Base-by-base conservation (phyloP, 257 asterid genomes). In the Galeopsis tetrahit region DNA sequence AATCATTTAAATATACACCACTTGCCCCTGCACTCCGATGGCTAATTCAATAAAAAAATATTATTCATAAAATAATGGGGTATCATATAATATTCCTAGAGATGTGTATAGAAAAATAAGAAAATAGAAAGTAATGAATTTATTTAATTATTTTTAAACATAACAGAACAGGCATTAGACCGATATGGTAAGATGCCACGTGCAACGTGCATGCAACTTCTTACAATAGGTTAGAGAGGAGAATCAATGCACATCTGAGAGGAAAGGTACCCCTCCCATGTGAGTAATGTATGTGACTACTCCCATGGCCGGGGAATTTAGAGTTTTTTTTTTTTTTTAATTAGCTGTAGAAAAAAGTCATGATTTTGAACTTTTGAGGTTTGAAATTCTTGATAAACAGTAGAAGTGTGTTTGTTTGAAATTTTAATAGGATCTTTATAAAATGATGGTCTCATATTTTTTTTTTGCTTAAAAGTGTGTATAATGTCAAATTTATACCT, bases 151-250 rank as follows among this genome's bases (percentile, higher is more conserved):
- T 21, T 21, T 21, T 21, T 21, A 21, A 21, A 17, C 59, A 52
- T 0, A 53, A 11, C n/a, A 15, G 60, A 17, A 6, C 60, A 21
- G 11, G 5, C 34, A 4, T 7, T 53, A 21, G 28, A 21, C 28
- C 28, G 28, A 21, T 21, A 53, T 1, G 9, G 58, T 52, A 52
- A 32, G 5, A 34, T 21, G 60, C 34, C 60, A 71, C 76, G 62
- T 71, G 68, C 61, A 34, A 43, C 61, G 69, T 71, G 69, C 61
- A 49, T 71, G 69, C 42, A 36, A 17, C 51, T 35, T 63, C 28
- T 21, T 21, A 10, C 15, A 6, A 17, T 58, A 58, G 15, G 2
- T 0, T 32, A 10, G 64, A 4, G 13, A 35, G 14, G 11, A 53
- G 33, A 53, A 52, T 52, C 59, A 21, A 21, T 17, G 35, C 6